These are phyloP conservation scores for Puccinellia tenuiflora DNA, from an alignment of 176 grass and related monocot species.

Conservation along the genomic window DNA sequence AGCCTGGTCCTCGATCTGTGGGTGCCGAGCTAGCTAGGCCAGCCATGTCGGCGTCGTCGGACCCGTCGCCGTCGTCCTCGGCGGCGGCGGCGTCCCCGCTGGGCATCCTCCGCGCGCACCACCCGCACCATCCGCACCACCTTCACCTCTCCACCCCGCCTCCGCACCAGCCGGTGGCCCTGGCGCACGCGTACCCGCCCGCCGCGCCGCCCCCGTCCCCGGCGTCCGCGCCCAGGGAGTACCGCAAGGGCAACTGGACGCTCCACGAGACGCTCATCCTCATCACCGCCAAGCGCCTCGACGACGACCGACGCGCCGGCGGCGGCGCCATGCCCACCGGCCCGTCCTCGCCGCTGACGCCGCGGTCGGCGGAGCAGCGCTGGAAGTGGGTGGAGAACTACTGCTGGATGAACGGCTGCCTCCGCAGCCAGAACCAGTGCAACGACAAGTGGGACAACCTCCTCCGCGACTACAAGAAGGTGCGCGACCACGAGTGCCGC, in stretches of 20 bases:
- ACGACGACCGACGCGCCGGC: constrained; percentile 77
- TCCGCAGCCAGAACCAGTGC: constrained; percentile 99
- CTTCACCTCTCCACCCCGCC: constrained; percentile 33
- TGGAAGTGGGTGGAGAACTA: constrained; percentile 99
- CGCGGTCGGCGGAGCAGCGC: constrained; percentile 79
- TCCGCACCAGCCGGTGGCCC: background rate
- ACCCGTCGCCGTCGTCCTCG: constrained; percentile 43
- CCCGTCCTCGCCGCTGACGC: constrained; percentile 24
- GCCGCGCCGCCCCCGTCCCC: constrained; percentile 47
- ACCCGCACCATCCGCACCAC: constrained; percentile 13
- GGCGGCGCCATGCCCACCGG: background rate
- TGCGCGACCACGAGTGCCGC: constrained; percentile 84
- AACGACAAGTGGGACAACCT: constrained; percentile 99
- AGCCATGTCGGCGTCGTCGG: constrained; percentile 37
- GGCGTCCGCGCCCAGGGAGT: constrained; percentile 53
- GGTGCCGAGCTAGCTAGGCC: background rate
- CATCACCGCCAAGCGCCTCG: constrained; percentile 86
- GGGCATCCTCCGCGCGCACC: constrained; percentile 9
- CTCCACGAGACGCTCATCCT: constrained; percentile 94
- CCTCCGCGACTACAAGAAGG: constrained; percentile 99
- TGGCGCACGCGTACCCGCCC: background rate
- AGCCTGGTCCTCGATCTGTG: background rate
- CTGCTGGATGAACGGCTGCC: constrained; percentile 90
- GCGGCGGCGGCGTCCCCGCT: constrained; percentile 24
- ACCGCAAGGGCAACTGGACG: constrained; percentile 99